A percentile compares a stretch with the other conserved stretches of the same genome.
phyloP scores from a whole-genome alignment of 345 rosid species.

The Eucalyptus globulus region DNA sequence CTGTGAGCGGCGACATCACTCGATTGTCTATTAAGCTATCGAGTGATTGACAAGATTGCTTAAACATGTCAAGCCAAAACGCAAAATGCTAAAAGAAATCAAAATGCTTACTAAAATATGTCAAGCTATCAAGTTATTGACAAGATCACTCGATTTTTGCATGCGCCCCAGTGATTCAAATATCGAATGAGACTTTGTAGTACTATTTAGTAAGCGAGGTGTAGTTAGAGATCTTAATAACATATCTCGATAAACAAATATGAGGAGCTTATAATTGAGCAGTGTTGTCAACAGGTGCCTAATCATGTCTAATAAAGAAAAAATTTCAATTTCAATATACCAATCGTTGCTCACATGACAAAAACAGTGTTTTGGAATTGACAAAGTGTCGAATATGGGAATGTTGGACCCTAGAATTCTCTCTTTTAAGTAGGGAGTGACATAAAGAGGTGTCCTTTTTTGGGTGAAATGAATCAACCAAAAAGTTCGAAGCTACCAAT shows the following conservation, averaged over 20 bases:
- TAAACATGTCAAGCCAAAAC: neutral
- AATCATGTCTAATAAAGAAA: neutral
- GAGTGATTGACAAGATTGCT: neutral
- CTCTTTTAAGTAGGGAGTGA: neutral
- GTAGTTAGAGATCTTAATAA: neutral
- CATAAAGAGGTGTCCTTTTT: neutral
- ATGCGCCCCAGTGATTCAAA: neutral
- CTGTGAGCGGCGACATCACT: neutral
- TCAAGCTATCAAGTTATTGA: neutral
- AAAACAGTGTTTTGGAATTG: neutral
- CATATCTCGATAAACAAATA: neutral
- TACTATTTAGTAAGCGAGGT: neutral
- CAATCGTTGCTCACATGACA: neutral
- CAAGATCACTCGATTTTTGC: neutral
- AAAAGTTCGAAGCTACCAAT: neutral
- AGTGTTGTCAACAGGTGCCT: neutral
- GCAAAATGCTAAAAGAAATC: neutral
- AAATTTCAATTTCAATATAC: neutral
- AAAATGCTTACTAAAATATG: neutral
- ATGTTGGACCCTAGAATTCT: neutral
- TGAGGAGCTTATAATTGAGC: neutral
- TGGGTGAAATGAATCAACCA: neutral
- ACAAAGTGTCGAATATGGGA: neutral
- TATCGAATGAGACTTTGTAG: neutral
- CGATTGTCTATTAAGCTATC: neutral